Percentiles rank a stretch among this genome's conserved stretches.
Evolutionary conservation across 31 red algal genomes (phyloP).

Genomic region (Bonnemaisonia californica): DNA sequence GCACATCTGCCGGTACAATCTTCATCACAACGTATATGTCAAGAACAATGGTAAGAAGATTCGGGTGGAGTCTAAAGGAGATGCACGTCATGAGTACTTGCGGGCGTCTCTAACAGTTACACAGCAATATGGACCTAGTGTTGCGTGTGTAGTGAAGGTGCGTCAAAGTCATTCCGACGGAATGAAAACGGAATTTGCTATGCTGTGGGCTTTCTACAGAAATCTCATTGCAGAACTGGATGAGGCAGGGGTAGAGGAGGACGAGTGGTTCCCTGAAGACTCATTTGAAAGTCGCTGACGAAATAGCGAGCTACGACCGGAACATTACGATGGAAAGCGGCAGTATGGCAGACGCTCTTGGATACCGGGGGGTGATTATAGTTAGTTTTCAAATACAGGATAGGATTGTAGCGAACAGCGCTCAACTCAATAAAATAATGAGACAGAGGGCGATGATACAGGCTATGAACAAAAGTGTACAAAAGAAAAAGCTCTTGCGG

Average conservation of each 20-base stretch:
- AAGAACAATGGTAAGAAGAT: conserved; percentile 51
- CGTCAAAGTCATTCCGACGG: conserved; percentile 43
- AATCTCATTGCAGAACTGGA: conserved; percentile 7
- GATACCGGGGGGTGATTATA: no score
- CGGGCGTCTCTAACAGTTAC: conserved; percentile 26
- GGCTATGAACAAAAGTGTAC: conserved; percentile 44
- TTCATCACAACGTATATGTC: conserved; percentile 38
- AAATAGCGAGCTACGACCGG: no score
- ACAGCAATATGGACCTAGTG: conserved; percentile 1
- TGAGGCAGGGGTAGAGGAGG: no score
- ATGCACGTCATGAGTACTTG: conserved; percentile 16
- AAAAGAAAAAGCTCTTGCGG: conserved; percentile 52
- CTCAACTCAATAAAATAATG: conserved; percentile 47
- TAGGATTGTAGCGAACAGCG: not conserved
- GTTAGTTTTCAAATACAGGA: not conserved
- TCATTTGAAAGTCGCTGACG: no score
- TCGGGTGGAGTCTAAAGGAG: conserved; percentile 25
- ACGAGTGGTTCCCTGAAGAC: no score
- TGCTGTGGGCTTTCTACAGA: conserved; percentile 42
- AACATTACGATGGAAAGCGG: no score
- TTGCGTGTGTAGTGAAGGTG: conserved; percentile 28
- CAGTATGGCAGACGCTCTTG: no score
- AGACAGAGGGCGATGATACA: conserved; percentile 45
- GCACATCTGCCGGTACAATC: conserved; percentile 38
- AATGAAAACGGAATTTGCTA: conserved; percentile 42